Conservation (phyloP, 139 green algal genomes). For the Chlamydomonas sphaeroides region DNA sequence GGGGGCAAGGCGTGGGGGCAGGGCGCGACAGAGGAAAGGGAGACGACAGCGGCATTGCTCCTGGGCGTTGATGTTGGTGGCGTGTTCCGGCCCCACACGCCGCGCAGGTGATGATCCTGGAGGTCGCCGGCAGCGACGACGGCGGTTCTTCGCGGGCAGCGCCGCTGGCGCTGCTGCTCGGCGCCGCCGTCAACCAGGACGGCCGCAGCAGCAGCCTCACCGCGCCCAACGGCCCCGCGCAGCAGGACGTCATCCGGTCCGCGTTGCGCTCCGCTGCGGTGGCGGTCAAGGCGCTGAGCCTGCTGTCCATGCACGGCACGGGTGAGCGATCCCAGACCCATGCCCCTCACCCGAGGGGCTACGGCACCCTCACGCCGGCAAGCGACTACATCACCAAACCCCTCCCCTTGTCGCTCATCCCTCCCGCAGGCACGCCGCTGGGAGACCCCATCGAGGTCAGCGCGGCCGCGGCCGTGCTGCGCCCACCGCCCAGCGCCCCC, state of each 20-base stretch:
- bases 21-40: too few species aligned
- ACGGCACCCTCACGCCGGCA: not conserved
- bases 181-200: slow-evolving; percentile 78
- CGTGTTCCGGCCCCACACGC: too few species aligned
- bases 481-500: not conserved
- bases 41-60: too few species aligned
- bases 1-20: too few species aligned
- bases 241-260: slow-evolving; percentile 78
- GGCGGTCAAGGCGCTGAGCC: not conserved
- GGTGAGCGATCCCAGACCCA: slow-evolving; percentile 30
- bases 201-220: slow-evolving; percentile 85
- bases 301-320: slow-evolving; percentile 68
- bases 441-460: slow-evolving; percentile 84
- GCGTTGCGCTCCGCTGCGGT: slow-evolving; percentile 54
- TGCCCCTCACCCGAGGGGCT: not conserved
- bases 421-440: slow-evolving; percentile 67
- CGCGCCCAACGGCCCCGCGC: slow-evolving; percentile 87
- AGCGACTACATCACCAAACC: not conserved
- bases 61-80: too few species aligned
- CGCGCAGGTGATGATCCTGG: slow-evolving; percentile 34
- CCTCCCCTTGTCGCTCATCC: too few species aligned
- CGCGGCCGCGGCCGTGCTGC: slow-evolving; percentile 27
- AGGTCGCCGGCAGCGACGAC: not conserved
- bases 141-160: too few species aligned
- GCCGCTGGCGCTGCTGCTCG: slow-evolving; percentile 40